These are phyloP conservation scores for Chlamydomonas eustigma DNA, from an alignment of 139 green algal genomes.

Conservation along the genomic window DNA sequence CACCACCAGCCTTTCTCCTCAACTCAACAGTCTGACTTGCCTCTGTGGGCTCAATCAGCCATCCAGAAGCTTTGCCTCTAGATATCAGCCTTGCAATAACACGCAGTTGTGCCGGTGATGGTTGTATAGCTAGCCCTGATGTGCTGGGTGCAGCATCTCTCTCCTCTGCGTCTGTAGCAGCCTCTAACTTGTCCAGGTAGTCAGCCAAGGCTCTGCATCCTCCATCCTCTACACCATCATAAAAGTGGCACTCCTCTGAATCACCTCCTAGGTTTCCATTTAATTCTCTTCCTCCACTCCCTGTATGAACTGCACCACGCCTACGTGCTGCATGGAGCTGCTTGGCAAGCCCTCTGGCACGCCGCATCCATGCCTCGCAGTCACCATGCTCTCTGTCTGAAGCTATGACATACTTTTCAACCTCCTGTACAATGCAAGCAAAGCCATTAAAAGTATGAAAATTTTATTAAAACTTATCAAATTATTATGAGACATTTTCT, in stretches of 20 bases:
- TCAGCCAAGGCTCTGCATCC: no score
- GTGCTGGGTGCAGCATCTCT: not conserved
- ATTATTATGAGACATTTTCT: no score
- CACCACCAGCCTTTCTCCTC: no score
- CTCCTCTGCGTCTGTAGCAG: not conserved
- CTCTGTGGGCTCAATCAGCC: slow-evolving; percentile 45
- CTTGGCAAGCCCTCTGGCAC: not conserved
- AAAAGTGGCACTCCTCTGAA: no score
- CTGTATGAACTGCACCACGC: not conserved
- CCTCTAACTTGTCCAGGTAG: not conserved
- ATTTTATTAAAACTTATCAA: no score
- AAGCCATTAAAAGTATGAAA: no score
- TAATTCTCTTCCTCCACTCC: no score
- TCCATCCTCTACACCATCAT: no score
- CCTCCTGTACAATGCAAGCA: no score
- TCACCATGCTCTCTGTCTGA: not conserved
- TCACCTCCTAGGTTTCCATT: no score
- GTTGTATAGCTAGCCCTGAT: not conserved
- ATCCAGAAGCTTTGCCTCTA: slow-evolving; percentile 41
- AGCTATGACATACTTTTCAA: slow-evolving; percentile 3
- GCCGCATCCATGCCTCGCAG: not conserved
- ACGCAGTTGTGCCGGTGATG: slow-evolving; percentile 12
- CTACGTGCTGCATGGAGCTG: not conserved
- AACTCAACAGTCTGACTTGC: slow-evolving; percentile 11
- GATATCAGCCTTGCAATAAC: slow-evolving; percentile 28